A percentile compares a stretch with the other conserved stretches of the same genome.
phyloP scores from a whole-genome alignment of 2,329 filamentous ascomycete species.

The Fusarium pilosicola region DNA sequence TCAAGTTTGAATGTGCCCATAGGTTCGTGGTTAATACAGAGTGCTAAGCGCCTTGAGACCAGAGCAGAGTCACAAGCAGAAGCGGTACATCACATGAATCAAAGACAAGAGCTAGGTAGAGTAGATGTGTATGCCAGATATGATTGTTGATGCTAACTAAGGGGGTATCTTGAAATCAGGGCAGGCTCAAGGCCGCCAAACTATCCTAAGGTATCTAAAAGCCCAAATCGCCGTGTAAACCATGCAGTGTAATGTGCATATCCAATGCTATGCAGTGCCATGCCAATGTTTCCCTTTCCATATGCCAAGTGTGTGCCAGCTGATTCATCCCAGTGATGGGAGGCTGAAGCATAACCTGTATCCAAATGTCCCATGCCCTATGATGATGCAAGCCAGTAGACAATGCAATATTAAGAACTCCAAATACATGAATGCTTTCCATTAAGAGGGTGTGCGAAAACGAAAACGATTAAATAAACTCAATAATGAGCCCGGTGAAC shows the following conservation, averaged over 20 bases:
- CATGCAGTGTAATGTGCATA: slow-evolving; percentile 26
- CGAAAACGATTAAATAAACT: slow-evolving; percentile 26
- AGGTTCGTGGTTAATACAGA: not conserved
- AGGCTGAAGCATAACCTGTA: slow-evolving; percentile 34
- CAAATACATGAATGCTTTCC: slow-evolving; percentile 24
- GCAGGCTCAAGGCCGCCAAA: slow-evolving; percentile 28
- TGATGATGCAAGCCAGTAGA: slow-evolving; percentile 13
- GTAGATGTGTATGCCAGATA: slow-evolving; percentile 16
- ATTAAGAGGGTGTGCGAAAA: slow-evolving; percentile 15
- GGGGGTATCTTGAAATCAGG: slow-evolving; percentile 38
- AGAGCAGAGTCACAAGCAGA: slow-evolving; percentile 13
- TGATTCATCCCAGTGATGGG: slow-evolving; percentile 33
- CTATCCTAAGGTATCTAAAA: slow-evolving; percentile 42
- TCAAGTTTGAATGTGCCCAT: not conserved
- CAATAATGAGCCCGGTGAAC: slow-evolving; percentile 1
- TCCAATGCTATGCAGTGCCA: slow-evolving; percentile 4
- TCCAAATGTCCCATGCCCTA: slow-evolving; percentile 21
- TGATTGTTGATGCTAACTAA: slow-evolving; percentile 32
- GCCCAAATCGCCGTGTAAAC: slow-evolving; percentile 22
- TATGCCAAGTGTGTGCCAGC: slow-evolving; percentile 25
- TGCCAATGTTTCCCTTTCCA: slow-evolving; percentile 15
- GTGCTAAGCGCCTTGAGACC: not conserved
- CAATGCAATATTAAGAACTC: slow-evolving; percentile 28
- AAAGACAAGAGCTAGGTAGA: not conserved
- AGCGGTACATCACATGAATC: slow-evolving; percentile 19